Evolutionary conservation across 768 basidiomycete species (phyloP), one percentile per base, ranked within the genome.

Genomic region (Tricholoma sp.): DNA sequence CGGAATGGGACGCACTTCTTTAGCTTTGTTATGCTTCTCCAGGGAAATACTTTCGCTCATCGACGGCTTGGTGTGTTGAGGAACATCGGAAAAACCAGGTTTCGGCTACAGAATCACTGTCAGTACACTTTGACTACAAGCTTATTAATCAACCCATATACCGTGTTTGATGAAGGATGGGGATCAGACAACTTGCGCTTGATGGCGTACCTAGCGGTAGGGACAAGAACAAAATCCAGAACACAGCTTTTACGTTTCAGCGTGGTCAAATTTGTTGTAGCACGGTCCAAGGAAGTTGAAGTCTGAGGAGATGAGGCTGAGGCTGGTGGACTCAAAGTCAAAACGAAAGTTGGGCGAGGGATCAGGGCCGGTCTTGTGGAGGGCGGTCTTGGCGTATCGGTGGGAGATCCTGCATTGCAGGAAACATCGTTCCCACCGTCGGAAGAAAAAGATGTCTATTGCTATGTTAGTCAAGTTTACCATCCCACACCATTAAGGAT

Each of bases 211-310:
- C 19, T 10, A 50, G 32, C 21, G 16, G 16, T 16, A 19, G 59
- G 61, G 18, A 64, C 47, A 21, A 55, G 59, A 34, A 64, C 54
- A 12, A 21, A 61, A 29, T 64, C 59, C 11, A 64, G 6, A 10
- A 63, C 18, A 8, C 21, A 35, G 39, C 61, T 58, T 49, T 63
- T 64, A 37, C 61, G 64, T 45, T 62, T 62, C 35, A 35, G 52
- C 21, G 27, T 18, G 24, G 45, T 10, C 2, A 47, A 27, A 14
- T 10, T 45, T 9, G 29, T 10, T 22, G 37, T 32, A 8, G 5
- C 47, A 50, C n/a, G 8, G 29, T 31, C 47, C 12, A 10, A 11
- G 5, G n/a, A 18, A 50, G 47, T 8, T 14, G 29, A 31, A 5
- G 16, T 27, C 16, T 29, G 43, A 45, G 18, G 41, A 43, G 8